Conservation (phyloP, 768 basidiomycete species). For the Mycena haematopus region DNA sequence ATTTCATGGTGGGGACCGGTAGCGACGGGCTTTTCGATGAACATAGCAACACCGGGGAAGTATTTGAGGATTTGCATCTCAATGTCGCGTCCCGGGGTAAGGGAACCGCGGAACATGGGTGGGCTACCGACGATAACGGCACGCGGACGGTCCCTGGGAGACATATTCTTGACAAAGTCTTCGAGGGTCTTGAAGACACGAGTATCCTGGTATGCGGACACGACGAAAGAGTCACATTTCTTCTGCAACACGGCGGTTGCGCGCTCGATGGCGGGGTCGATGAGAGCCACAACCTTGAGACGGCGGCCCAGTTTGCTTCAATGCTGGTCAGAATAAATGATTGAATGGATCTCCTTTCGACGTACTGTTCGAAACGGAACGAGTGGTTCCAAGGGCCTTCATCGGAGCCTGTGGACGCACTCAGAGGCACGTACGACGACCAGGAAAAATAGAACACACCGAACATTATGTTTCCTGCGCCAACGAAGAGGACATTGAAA, state of each 20-base stretch:
- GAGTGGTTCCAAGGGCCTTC: constrained; percentile 95
- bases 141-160: constrained; percentile 69
- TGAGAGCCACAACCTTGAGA: constrained; percentile 93
- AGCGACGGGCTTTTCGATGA: constrained; percentile 92
- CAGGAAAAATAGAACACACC: constrained; percentile 50
- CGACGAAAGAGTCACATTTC: constrained; percentile 93
- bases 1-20: constrained; percentile 78
- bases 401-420: constrained; percentile 65
- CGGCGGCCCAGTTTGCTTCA: constrained; percentile 90
- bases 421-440: background rate
- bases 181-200: constrained; percentile 84
- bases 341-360: constrained; percentile 20
- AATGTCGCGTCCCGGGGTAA: constrained; percentile 77
- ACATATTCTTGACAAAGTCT: constrained; percentile 79
- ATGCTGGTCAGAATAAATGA: constrained; percentile 22
- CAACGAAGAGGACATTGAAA: constrained; percentile 95
- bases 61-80: constrained; percentile 86
- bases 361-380: constrained; percentile 88
- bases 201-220: constrained; percentile 91
- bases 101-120: constrained; percentile 90
- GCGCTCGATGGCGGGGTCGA: constrained; percentile 89
- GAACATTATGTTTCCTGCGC: constrained; percentile 99
- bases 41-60: constrained; percentile 89
- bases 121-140: constrained; percentile 91
- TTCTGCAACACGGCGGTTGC: constrained; percentile 81